A percentile compares a stretch with the other conserved stretches of the same genome.
Evolutionary conservation across 345 rosid genomes (phyloP).

Genomic region (Excoecaria cochinchinensis): DNA sequence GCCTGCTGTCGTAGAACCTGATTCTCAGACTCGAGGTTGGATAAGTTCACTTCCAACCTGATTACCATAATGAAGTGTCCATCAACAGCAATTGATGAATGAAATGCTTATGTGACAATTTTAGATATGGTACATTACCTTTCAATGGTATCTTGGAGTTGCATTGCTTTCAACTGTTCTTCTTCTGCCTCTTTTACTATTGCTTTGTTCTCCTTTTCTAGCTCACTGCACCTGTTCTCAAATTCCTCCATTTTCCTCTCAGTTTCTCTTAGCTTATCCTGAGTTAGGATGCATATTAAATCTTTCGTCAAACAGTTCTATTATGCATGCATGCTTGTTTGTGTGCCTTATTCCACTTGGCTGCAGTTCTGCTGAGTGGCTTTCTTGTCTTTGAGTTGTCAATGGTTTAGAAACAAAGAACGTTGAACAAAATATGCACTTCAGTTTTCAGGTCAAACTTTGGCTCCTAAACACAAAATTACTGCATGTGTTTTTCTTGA

Average conservation of each 20-base stretch:
- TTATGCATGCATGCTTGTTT: not conserved
- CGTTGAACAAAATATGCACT: no score
- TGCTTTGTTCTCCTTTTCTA: conserved; percentile 40
- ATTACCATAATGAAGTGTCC: conserved; percentile 15
- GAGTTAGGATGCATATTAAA: conserved; percentile 22
- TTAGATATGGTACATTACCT: conserved; percentile 31
- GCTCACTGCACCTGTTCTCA: conserved; percentile 40
- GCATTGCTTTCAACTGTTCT: conserved; percentile 43
- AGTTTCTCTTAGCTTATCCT: conserved; percentile 46
- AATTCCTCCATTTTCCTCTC: conserved; percentile 42
- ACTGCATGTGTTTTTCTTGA: no score
- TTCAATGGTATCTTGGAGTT: conserved; percentile 46
- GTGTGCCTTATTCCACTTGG: no score
- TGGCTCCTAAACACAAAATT: no score
- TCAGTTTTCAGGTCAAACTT: no score
- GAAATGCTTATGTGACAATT: conserved; percentile 9
- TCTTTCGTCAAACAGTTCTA: not conserved
- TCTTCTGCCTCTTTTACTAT: conserved; percentile 50
- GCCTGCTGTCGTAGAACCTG: conserved; percentile 72
- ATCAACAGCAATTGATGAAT: conserved; percentile 8
- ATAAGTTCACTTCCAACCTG: conserved; percentile 50
- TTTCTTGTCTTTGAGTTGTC: no score
- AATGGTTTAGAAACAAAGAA: no score
- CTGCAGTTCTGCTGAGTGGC: no score
- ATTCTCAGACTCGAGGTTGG: conserved; percentile 66